phyloP scores from a whole-genome alignment of 805 yeast species.

The Lachancea waltii region DNA sequence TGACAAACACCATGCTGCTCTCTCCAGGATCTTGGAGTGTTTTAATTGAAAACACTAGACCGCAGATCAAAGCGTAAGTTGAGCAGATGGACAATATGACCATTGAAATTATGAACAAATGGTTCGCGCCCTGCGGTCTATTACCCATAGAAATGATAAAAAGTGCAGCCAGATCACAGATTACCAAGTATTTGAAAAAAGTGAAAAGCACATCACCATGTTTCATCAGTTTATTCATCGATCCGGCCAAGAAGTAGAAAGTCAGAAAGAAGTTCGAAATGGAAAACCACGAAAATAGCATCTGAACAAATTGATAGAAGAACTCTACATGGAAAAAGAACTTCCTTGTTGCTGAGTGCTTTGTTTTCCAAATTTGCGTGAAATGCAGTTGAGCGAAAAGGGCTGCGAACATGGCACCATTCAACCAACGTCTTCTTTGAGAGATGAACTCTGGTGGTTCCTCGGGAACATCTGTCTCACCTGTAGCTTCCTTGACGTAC shows the following conservation, averaged over 20 bases:
- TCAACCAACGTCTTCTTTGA: conserved; percentile 97
- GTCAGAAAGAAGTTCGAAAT: conserved; percentile 88
- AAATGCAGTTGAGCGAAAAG: conserved; percentile 81
- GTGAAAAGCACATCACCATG: conserved; percentile 79
- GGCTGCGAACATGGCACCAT: conserved; percentile 97
- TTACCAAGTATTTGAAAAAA: conserved; percentile 76
- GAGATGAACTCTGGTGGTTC: conserved; percentile 88
- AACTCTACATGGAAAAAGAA: conserved; percentile 80
- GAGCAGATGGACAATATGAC: conserved; percentile 72
- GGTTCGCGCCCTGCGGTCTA: conserved; percentile 92
- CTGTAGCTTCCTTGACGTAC: conserved; percentile 87
- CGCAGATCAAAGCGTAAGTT: conserved; percentile 71
- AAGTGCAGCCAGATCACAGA: conserved; percentile 78
- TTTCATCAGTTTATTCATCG: conserved; percentile 52
- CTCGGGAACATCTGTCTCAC: conserved; percentile 97
- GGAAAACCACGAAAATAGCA: conserved; percentile 87
- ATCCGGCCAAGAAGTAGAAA: conserved; percentile 87
- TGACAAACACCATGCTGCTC: conserved; percentile 50
- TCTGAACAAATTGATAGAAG: conserved; percentile 72
- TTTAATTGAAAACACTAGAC: conserved; percentile 66
- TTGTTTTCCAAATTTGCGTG: conserved; percentile 81
- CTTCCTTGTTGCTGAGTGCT: conserved; percentile 77
- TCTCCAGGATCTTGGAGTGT: conserved; percentile 39
- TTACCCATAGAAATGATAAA: conserved; percentile 94
- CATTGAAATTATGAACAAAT: conserved; percentile 67